These are phyloP conservation scores for Plasmodium berghei DNA, from an alignment of 169 alveolate species.

Conservation along the genomic window DNA sequence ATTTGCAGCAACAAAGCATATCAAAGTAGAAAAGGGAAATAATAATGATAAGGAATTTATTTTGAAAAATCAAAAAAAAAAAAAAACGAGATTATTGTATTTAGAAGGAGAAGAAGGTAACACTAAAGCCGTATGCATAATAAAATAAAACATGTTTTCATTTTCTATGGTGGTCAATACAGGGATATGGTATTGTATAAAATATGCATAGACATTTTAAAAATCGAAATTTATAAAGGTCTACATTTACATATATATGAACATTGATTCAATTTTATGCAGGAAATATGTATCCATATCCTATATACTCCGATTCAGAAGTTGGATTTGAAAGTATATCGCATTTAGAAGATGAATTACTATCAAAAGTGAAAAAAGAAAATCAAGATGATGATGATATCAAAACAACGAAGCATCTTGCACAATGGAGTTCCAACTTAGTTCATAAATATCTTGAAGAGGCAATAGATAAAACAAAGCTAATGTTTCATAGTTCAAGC, in stretches of 20 bases:
- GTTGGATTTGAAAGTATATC: constrained; percentile 72
- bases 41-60: constrained; percentile 19
- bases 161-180: no score
- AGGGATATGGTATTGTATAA: no score
- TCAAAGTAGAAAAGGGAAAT: constrained; percentile 43
- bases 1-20: constrained; percentile 51
- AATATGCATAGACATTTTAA: no score
- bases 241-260: no score
- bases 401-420: constrained; percentile 61
- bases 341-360: constrained; percentile 53
- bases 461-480: constrained; percentile 46
- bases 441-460: constrained; percentile 75
- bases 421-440: constrained; percentile 75
- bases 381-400: constrained; percentile 76
- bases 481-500: constrained; percentile 26
- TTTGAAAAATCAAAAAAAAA: constrained; percentile 31
- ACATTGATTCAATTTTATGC: neutral
- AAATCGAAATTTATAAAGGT: no score
- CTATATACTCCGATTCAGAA: constrained; percentile 62
- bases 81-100: constrained; percentile 23
- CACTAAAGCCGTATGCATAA: neutral
- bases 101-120: constrained; percentile 71
- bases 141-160: neutral
- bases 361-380: constrained; percentile 75
- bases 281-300: constrained; percentile 56